Conservation (phyloP, 2,329 filamentous ascomycete genomes). For the Amesomyces nigricolor region DNA sequence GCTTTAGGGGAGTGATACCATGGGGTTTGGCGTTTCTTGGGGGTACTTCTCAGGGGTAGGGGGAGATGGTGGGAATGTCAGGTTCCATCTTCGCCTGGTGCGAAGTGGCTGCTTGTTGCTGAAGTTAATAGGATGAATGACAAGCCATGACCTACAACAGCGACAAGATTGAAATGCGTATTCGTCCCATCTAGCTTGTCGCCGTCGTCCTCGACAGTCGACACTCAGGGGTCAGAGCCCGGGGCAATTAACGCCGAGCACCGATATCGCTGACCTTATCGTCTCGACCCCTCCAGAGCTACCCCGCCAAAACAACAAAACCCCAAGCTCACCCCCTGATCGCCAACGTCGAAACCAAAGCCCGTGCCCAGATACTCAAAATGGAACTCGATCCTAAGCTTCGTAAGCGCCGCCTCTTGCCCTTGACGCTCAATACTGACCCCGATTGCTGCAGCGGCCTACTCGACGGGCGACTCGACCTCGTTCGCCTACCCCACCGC, state of each 20-base stretch:
- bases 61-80: too few species aligned
- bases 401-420: constrained; percentile 12
- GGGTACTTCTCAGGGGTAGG: too few species aligned
- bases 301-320: constrained; percentile 3
- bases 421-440: background rate
- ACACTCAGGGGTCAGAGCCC: background rate
- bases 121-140: background rate
- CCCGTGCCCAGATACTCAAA: background rate
- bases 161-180: too few species aligned
- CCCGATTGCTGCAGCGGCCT: constrained; percentile 52
- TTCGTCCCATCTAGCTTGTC: too few species aligned
- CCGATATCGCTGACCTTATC: background rate
- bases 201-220: too few species aligned
- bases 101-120: background rate
- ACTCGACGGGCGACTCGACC: constrained; percentile 70
- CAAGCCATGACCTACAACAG: too few species aligned
- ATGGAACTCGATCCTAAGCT: constrained; percentile 29
- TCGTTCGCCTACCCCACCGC: constrained; percentile 87
- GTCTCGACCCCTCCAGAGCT: constrained; percentile 14
- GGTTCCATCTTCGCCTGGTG: too few species aligned
- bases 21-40: background rate
- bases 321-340: background rate
- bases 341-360: background rate
- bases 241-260: constrained; percentile 1
- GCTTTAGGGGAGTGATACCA: background rate